These are phyloP conservation scores for Thozetella sp. DNA, from an alignment of 495 filamentous ascomycete genomes.

Conservation along the genomic window DNA sequence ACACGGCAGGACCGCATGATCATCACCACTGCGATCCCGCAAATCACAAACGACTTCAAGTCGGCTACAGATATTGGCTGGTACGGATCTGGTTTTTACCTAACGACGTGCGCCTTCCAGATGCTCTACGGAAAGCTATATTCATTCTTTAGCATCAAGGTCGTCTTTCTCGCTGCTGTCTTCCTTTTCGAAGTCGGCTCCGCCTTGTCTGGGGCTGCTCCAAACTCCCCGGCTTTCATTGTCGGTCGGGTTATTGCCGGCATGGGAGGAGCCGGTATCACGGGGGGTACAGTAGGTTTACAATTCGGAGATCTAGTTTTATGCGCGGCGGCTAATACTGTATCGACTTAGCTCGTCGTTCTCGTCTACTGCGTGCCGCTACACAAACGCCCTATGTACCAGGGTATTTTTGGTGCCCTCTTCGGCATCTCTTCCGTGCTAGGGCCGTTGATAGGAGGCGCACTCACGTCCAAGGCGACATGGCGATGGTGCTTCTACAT, in stretches of 20 bases:
- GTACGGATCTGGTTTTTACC: constrained; percentile 47
- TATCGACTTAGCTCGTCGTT: no score
- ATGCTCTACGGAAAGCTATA: constrained; percentile 46
- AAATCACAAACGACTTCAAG: constrained; percentile 36
- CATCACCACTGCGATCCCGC: constrained; percentile 38
- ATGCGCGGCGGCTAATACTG: no score
- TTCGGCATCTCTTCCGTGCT: constrained; percentile 7
- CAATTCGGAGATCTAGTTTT: no score
- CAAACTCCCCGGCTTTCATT: constrained; percentile 44
- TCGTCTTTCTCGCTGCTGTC: constrained; percentile 64
- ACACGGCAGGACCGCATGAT: constrained; percentile 32
- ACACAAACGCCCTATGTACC: constrained; percentile 35
- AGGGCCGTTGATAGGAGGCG: constrained; percentile 45
- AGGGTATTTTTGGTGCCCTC: constrained; percentile 19
- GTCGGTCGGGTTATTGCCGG: constrained; percentile 50
- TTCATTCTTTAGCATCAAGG: constrained; percentile 38
- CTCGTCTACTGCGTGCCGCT: constrained; percentile 31
- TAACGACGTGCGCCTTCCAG: constrained; percentile 43
- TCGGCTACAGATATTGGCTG: constrained; percentile 39
- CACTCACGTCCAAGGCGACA: constrained; percentile 45
- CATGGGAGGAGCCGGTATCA: constrained; percentile 30
- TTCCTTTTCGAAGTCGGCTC: constrained; percentile 45
- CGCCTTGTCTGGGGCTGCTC: constrained; percentile 46
- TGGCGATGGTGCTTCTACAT: constrained; percentile 52
- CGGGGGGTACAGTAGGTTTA: no score